A percentile compares a stretch with the other conserved stretches of the same genome.
These are phyloP conservation scores for Lagerstroemia speciosa DNA, from an alignment of 345 rosid species.

Conservation along the genomic window DNA sequence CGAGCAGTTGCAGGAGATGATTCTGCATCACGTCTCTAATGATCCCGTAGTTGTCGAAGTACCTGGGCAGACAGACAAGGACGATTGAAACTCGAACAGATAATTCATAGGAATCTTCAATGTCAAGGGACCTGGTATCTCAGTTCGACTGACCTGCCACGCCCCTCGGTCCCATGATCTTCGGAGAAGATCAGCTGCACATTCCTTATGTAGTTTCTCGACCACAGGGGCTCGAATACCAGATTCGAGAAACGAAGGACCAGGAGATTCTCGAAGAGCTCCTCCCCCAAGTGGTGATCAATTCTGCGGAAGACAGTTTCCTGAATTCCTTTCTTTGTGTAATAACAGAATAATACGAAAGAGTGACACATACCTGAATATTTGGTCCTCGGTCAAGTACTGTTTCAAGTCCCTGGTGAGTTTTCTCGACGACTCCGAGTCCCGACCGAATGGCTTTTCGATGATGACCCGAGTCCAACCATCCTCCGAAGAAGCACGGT, in stretches of 20 bases:
- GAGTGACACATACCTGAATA: constrained; percentile 37
- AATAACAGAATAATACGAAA: neutral
- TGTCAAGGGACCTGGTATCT: neutral
- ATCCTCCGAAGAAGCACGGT: constrained; percentile 31
- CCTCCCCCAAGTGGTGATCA: constrained; percentile 45
- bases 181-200: constrained; percentile 45
- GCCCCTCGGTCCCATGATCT: constrained; percentile 39
- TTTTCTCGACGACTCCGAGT: constrained; percentile 37
- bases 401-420: constrained; percentile 29
- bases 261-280: constrained; percentile 40
- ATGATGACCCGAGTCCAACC: constrained; percentile 53
- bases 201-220: constrained; percentile 40
- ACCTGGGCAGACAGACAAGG: constrained; percentile 15
- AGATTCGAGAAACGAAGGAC: constrained; percentile 51
- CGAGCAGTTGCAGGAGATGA: constrained; percentile 43
- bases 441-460: constrained; percentile 51
- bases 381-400: constrained; percentile 37
- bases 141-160: constrained; percentile 32
- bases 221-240: constrained; percentile 48
- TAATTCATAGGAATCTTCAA: neutral
- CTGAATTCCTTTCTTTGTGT: neutral
- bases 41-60: constrained; percentile 41
- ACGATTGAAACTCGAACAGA: neutral
- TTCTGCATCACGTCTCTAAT: constrained; percentile 45
- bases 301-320: constrained; percentile 22